Evolutionary conservation across 768 basidiomycete species (phyloP), one percentile per base, ranked within the genome.

Genomic region (Boletus reticulatus): DNA sequence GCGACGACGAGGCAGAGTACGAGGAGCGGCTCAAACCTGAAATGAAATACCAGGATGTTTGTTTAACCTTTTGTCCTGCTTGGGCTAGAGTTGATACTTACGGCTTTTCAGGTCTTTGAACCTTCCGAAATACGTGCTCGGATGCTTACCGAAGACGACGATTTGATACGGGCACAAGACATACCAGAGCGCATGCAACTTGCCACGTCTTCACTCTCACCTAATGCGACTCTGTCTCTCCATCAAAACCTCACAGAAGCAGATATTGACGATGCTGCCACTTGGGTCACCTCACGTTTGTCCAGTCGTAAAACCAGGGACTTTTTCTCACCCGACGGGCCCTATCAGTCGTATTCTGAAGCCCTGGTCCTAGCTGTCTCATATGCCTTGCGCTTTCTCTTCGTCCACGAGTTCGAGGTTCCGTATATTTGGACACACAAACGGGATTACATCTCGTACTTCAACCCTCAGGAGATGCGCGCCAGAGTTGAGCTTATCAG

Each of bases 141-240:
- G 39, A 79, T 92, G 78, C 77, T 98, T 29, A 96, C 94, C 4
- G 93, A 94, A 60, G 93, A 92, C 55, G 97, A 99, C 71, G 92
- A 96, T 64, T 76, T 92, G 44, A 95, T 99, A 58, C 88, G 95
- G 44, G 84, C 82, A 17, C 84, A 83, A 67, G 97, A 98, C 72
- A 84, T 92, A 37, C 97, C 97, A 2, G 97, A 99, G 69, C 88
- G 97, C 46, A 94, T 95, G 89, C 94, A 96, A 70, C 81, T 98
- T 19, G 84, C 87, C 14, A 89, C 85, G 20, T 92, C 90, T 20
- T 89, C 93, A 0, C 73, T 97, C n/a, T 91, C 91, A 1, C 70
- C 76, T 29, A 80, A 79, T 24, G 78, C 89, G 3, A 80, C 80
- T 5, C 73, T 87, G 47, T 84, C 84, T 34, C 67, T 82, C 10